Conservation (phyloP, 352 stramenopile genomes). For the Phytophthora idaei region DNA sequence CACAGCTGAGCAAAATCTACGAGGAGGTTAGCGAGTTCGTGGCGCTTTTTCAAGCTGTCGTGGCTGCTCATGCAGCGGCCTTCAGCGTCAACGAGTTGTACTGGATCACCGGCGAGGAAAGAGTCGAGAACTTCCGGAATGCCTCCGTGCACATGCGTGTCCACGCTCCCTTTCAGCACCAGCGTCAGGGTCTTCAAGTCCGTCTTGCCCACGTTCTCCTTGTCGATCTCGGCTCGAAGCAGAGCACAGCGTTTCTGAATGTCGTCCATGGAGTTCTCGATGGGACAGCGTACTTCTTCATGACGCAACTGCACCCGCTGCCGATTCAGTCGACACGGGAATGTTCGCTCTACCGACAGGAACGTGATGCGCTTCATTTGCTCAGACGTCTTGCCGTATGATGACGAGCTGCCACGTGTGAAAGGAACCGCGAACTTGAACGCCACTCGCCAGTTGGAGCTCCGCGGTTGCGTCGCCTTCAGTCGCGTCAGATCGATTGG, state of each 20-base stretch:
- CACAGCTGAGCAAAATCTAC: constrained; percentile 65
- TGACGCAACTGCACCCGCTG: constrained; percentile 45
- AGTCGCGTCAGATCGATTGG: constrained; percentile 15
- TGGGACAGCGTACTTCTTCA: constrained; percentile 63
- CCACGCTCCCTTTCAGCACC: constrained; percentile 81
- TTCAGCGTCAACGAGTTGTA: constrained; percentile 38
- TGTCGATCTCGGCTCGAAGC: constrained; percentile 61
- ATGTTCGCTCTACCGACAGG: constrained; percentile 44
- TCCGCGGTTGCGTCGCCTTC: constrained; percentile 22
- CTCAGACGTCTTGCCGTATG: constrained; percentile 69
- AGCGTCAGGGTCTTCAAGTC: constrained; percentile 81
- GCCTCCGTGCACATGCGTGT: constrained; percentile 79
- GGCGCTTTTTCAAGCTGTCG: constrained; percentile 41
- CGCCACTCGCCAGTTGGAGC: constrained; percentile 17
- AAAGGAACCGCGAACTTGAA: constrained; percentile 70
- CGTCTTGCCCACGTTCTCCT: constrained; percentile 46
- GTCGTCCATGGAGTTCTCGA: constrained; percentile 82
- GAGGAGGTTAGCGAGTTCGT: constrained; percentile 59
- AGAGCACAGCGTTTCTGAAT: constrained; percentile 66
- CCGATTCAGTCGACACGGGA: constrained; percentile 58
- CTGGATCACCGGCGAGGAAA: constrained; percentile 43
- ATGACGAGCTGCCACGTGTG: constrained; percentile 33
- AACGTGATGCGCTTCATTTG: constrained; percentile 76
- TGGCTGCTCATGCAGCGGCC: constrained; percentile 41
- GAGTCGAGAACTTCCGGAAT: constrained; percentile 76